Evolutionary conservation across 2,329 filamentous ascomycete species (phyloP).

Genomic region (Scleromitrula shiraiana): DNA sequence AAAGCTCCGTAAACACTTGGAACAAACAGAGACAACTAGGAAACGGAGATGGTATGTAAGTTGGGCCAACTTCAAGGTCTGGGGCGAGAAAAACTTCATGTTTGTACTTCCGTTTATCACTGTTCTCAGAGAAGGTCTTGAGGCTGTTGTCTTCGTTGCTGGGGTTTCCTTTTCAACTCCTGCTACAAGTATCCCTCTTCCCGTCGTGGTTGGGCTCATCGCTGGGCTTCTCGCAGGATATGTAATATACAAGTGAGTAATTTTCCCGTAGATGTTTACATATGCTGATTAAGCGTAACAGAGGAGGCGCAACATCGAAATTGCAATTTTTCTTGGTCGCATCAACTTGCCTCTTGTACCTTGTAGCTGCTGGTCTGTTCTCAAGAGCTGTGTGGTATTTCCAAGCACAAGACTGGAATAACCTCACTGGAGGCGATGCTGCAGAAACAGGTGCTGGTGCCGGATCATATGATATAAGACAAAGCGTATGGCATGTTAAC

Average conservation of each 20-base stretch:
- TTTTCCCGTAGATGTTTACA: too few species aligned
- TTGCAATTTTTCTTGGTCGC: slow-evolving; percentile 73
- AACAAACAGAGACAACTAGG: slow-evolving; percentile 34
- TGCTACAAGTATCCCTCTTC: slow-evolving; percentile 67
- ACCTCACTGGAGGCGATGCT: slow-evolving; percentile 42
- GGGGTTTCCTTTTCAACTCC: slow-evolving; percentile 73
- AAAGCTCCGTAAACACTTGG: slow-evolving; percentile 65
- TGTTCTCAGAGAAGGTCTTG: slow-evolving; percentile 77
- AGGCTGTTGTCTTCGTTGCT: slow-evolving; percentile 79
- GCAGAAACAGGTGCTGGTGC: slow-evolving; percentile 57
- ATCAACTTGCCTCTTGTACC: slow-evolving; percentile 76
- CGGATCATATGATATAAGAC: slow-evolving; percentile 70
- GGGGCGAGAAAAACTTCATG: slow-evolving; percentile 74
- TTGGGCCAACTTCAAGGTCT: slow-evolving; percentile 48
- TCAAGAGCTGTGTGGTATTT: slow-evolving; percentile 70
- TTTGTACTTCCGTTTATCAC: slow-evolving; percentile 82
- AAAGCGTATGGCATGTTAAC: slow-evolving; percentile 78
- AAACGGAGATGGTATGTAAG: slow-evolving; percentile 22
- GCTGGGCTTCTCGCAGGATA: slow-evolving; percentile 63
- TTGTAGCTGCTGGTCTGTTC: slow-evolving; percentile 76
- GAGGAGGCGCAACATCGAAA: slow-evolving; percentile 55
- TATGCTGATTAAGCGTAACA: too few species aligned
- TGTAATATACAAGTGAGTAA: slow-evolving; percentile 65
- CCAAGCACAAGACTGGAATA: slow-evolving; percentile 58
- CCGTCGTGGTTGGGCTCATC: slow-evolving; percentile 63